Conservation (phyloP, 306 rosid species). For the Luffa aegyptiaca region DNA sequence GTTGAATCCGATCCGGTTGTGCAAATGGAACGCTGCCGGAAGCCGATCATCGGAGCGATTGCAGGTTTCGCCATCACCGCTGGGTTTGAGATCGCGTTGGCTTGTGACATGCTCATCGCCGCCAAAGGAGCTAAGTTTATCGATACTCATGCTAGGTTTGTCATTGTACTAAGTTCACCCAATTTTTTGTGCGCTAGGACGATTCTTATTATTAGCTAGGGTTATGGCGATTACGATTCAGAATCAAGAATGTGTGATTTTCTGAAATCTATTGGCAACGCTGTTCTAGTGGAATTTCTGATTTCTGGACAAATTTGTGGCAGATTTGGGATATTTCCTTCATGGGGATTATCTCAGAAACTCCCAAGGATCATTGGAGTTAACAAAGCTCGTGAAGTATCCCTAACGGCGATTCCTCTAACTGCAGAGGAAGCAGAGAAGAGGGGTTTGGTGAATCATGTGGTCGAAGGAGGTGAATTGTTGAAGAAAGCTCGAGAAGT, state of each 20-base stretch:
- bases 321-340: slow-evolving; percentile 95
- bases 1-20: slow-evolving; percentile 52
- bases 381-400: slow-evolving; percentile 80
- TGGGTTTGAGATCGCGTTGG: slow-evolving; percentile 82
- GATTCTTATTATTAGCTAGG: neutral
- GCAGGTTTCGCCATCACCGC: slow-evolving; percentile 89
- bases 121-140: slow-evolving; percentile 73
- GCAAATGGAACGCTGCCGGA: slow-evolving; percentile 76
- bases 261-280: neutral
- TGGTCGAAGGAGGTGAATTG: slow-evolving; percentile 65
- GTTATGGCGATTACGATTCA: neutral
- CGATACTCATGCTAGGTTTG: slow-evolving; percentile 81
- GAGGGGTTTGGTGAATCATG: slow-evolving; percentile 76
- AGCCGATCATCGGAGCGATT: slow-evolving; percentile 78
- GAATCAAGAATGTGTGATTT: neutral
- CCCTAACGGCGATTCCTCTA: slow-evolving; percentile 72
- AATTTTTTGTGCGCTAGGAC: neutral
- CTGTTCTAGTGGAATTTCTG: neutral
- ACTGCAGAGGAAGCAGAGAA: slow-evolving; percentile 67
- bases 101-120: slow-evolving; percentile 74
- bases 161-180: neutral
- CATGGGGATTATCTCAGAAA: slow-evolving; percentile 97
- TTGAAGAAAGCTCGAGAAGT: slow-evolving; percentile 64
- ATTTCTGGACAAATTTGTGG: neutral
- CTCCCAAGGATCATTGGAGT: slow-evolving; percentile 64